Evolutionary conservation across 208 protist genomes (phyloP), one percentile per base, ranked within the genome.

Genomic region (Leishmania arabica): DNA sequence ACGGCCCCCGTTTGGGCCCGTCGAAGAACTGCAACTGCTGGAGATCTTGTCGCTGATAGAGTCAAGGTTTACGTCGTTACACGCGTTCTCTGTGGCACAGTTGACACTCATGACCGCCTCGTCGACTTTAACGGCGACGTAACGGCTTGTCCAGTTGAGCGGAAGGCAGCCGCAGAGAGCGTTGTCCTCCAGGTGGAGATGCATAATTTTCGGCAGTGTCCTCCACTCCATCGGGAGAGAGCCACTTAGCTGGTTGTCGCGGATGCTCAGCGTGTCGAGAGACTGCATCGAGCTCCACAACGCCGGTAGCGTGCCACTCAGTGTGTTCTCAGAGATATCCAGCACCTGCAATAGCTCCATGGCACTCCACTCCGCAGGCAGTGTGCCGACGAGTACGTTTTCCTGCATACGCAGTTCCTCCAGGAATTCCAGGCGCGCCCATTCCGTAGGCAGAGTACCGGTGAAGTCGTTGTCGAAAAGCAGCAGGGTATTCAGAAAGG

Each of bases 81-180:
- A 79, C 34, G 64, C 49, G 65, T 79, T 79, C 45, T 15, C 49
- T 27, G 8, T 45, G 45, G 76, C 40, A 27, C 76, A 79, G 34
- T 79, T 58, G 8, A 42, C 1, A 7, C 31, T 45, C 37, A 47
- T 79, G 19, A 79, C 5, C 9, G 60, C 11, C 31, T 15, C n/a
- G 51, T 79, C 76, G 19, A 66, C 76, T 37, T 65, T 73, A 49
- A 69, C 17, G 37, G 13, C 21, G 19, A 79, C 64, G 34, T 31
- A 8, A 7, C 31, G 15, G 47, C 47, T n/a, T 37, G 53, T 11
- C 76, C 76, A 79, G 21, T 79, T 37, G 1, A 17, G 40, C 19
- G 76, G 76, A 21, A 79, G 42, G 31, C 76, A 73, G 64, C 76
- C 76, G 37, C 76, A 79, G 17, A 79, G 51, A 15, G 42, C 2